Percentiles rank a stretch among this genome's conserved stretches.
Conservation (phyloP, 2,329 filamentous ascomycete species). For the Conoideocrella luteorostrata region DNA sequence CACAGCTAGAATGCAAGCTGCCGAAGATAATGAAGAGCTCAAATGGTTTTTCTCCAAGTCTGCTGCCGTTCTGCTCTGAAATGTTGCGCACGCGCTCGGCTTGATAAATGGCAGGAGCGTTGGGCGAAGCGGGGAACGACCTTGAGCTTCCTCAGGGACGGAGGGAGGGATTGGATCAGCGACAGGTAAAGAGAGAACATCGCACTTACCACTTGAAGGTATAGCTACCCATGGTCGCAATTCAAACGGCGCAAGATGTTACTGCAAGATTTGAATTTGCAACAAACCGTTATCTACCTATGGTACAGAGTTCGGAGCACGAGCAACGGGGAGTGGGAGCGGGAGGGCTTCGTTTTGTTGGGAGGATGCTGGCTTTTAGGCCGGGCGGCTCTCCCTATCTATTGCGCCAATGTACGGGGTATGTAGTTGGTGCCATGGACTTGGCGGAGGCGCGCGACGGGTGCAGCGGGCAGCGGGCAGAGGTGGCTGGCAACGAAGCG, state of each 20-base stretch:
- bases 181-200: neutral
- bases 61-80: neutral
- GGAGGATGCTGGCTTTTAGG: slow-evolving; percentile 3
- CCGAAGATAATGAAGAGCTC: neutral
- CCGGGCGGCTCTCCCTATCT: neutral
- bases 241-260: slow-evolving; percentile 8
- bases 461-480: neutral
- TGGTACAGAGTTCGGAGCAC: neutral
- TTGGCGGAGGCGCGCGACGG: neutral
- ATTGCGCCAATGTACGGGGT: neutral
- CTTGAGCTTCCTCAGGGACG: neutral
- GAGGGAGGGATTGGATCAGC: neutral
- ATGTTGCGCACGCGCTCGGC: neutral
- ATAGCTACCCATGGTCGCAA: slow-evolving; percentile 55
- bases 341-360: neutral
- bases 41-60: neutral
- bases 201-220: slow-evolving; percentile 62
- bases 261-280: neutral
- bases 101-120: neutral
- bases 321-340: neutral
- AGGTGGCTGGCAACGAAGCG: slow-evolving; percentile 2
- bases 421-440: neutral
- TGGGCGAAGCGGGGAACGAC: neutral
- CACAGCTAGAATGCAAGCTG: neutral
- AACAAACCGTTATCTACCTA: neutral